A percentile compares a stretch with the other conserved stretches of the same genome.
Evolutionary conservation across 768 basidiomycete genomes (phyloP).

Genomic region (Lentinus brumalis): DNA sequence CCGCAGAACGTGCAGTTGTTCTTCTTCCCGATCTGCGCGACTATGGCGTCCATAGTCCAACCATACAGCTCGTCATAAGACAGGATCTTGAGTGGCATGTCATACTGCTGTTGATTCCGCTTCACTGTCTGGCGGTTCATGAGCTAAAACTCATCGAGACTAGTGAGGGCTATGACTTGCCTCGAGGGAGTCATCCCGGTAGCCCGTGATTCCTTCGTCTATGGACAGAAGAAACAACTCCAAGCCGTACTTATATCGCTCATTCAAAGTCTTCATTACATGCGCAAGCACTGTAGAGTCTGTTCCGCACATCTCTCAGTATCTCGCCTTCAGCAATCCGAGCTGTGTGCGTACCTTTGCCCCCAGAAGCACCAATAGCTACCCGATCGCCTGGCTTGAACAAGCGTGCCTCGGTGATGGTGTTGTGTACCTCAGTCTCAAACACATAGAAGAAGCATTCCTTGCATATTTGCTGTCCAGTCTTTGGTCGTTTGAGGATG

Average conservation of each 20-base stretch:
- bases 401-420: conserved; percentile 78
- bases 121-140: conserved; percentile 80
- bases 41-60: conserved; percentile 99
- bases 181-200: conserved; percentile 96
- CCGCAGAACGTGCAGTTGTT: conserved; percentile 99
- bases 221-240: conserved; percentile 92
- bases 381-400: conserved; percentile 91
- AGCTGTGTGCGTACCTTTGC: conserved; percentile 70
- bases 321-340: background rate
- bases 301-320: conserved; percentile 33
- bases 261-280: conserved; percentile 94
- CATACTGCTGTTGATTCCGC: conserved; percentile 93
- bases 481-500: conserved; percentile 93
- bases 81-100: conserved; percentile 93
- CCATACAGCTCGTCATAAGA: conserved; percentile 97
- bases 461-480: conserved; percentile 95
- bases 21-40: conserved; percentile 92
- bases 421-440: conserved; percentile 97
- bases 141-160: conserved; percentile 1
- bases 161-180: conserved; percentile 30
- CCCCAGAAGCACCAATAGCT: conserved; percentile 97
- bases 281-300: conserved; percentile 98
- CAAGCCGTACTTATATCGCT: conserved; percentile 90
- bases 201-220: conserved; percentile 98
- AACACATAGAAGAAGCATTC: conserved; percentile 97